Conservation (phyloP, 257 asterid genomes). For the Schizonepeta tenuifolia region DNA sequence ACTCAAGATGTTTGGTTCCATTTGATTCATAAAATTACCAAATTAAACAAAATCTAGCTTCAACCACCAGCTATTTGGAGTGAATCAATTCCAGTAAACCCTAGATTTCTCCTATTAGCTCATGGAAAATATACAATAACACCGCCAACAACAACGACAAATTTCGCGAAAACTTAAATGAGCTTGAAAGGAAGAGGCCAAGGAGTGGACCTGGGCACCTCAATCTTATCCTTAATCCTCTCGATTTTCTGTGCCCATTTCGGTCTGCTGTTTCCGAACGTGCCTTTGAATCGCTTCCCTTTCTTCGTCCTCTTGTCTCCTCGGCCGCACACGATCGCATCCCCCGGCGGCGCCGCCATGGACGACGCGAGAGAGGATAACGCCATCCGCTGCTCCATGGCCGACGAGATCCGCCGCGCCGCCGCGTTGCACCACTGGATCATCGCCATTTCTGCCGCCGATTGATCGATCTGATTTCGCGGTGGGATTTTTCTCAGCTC, state of each 20-base stretch:
- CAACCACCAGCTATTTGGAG: conserved; percentile 17
- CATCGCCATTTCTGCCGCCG: conserved; percentile 54
- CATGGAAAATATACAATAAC: conserved; percentile 29
- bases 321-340: conserved; percentile 72
- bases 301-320: conserved; percentile 86
- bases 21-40: conserved; percentile 16
- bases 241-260: conserved; percentile 72
- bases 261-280: conserved; percentile 76
- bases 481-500: conserved; percentile 1
- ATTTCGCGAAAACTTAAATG: conserved; percentile 38
- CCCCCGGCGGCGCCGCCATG: conserved; percentile 38
- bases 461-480: conserved; percentile 22
- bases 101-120: conserved; percentile 9
- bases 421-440: conserved; percentile 52
- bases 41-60: conserved; percentile 18
- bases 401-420: conserved; percentile 43
- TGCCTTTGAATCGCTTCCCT: conserved; percentile 84
- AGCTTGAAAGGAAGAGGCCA: conserved; percentile 97
- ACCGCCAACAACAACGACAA: conserved; percentile 11
- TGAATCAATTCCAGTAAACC: conserved; percentile 20
- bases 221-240: conserved; percentile 76
- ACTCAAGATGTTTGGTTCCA: conserved; percentile 6
- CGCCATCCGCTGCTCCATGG: conserved; percentile 43
- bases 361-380: conserved; percentile 47
- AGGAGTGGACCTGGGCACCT: conserved; percentile 91